Conservation (phyloP, 305 asterid genomes). For the Ajuga reptans region DNA sequence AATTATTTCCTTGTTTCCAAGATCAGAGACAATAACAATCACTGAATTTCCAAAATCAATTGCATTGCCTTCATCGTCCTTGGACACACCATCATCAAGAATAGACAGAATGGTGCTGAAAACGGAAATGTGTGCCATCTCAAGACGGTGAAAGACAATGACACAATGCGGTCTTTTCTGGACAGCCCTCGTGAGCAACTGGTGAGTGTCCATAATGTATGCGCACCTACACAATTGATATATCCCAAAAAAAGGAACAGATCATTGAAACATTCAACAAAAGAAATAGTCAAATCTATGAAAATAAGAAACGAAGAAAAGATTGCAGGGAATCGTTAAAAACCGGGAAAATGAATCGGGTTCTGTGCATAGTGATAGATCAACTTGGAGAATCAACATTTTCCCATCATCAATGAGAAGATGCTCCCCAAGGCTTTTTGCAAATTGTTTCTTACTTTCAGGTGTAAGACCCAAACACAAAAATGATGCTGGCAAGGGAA, state of each 20-base stretch:
- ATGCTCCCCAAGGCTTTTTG: constrained; percentile 2
- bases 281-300: not conserved
- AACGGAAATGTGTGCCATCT: constrained; percentile 15
- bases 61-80: not conserved
- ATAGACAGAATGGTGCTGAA: constrained; percentile 16
- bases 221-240: not conserved
- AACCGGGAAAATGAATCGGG: constrained; percentile 18
- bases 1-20: constrained; percentile 11
- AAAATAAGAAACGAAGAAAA: not conserved
- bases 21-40: constrained; percentile 12
- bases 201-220: not conserved
- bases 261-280: not conserved
- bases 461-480: constrained; percentile 18
- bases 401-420: constrained; percentile 16
- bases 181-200: constrained; percentile 12
- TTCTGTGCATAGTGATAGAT: constrained; percentile 14
- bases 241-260: not conserved
- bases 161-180: constrained; percentile 14
- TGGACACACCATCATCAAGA: constrained; percentile 1
- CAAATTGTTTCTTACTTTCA: constrained; percentile 3
- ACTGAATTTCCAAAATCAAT: not conserved
- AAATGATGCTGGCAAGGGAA: constrained; percentile 10
- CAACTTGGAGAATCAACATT: constrained; percentile 8
- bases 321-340: not conserved
- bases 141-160: constrained; percentile 11